A percentile compares a stretch with the other conserved stretches of the same genome.
phyloP scores from a whole-genome alignment of 441 rosid genomes.

The Euphorbia celastroides region DNA sequence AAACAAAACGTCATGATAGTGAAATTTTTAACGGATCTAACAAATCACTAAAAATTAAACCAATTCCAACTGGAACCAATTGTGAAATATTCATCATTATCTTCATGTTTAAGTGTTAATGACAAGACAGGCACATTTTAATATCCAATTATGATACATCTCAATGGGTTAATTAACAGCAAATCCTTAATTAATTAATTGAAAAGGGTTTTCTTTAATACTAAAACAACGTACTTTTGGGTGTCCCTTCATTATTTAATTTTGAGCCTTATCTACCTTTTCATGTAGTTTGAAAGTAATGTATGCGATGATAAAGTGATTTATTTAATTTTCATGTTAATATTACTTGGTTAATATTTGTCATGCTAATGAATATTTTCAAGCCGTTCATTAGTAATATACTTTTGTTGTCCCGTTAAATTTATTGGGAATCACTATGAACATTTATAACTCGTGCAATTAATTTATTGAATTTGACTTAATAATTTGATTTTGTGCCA shows the following conservation, averaged over 20 bases:
- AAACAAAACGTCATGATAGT: background rate
- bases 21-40: no score
- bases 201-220: background rate
- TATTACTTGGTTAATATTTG: no score
- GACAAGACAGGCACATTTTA: background rate
- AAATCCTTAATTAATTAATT: background rate
- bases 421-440: no score
- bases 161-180: background rate
- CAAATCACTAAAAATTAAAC: no score
- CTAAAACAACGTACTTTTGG: background rate
- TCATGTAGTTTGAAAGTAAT: background rate
- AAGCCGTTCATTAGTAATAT: no score
- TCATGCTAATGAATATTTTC: no score
- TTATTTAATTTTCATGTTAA: no score
- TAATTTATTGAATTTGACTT: no score
- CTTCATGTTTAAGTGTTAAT: background rate
- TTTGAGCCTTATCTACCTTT: background rate
- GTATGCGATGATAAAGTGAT: background rate
- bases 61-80: background rate
- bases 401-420: no score
- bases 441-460: no score
- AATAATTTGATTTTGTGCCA: no score
- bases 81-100: background rate
- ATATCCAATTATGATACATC: background rate
- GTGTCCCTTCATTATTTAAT: background rate